These are phyloP conservation scores for Syzygium grande DNA, from an alignment of 345 rosid species.

Conservation along the genomic window DNA sequence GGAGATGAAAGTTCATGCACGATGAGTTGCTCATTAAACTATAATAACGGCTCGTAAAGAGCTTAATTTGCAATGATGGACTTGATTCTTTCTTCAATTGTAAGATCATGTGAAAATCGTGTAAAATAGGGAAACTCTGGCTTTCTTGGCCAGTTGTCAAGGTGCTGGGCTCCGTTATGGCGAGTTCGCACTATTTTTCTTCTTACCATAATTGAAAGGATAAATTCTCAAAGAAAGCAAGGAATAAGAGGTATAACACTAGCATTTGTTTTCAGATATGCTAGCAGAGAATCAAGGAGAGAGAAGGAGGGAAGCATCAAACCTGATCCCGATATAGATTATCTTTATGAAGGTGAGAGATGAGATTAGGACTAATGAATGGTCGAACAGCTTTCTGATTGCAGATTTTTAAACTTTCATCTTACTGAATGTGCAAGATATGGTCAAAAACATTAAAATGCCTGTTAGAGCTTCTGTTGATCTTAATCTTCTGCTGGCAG, in stretches of 20 bases:
- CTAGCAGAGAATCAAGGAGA: conserved; percentile 56
- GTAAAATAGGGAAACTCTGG: conserved; percentile 35
- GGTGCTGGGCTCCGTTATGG: conserved; percentile 57
- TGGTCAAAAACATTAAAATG: background rate
- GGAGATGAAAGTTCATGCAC: background rate
- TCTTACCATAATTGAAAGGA: background rate
- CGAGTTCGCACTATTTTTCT: background rate
- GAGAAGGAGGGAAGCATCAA: conserved; percentile 74
- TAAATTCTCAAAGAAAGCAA: background rate
- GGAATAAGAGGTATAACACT: no score
- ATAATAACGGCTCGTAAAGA: background rate
- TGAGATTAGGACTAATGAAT: background rate
- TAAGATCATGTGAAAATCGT: no score
- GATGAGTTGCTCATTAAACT: background rate
- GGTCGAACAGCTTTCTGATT: background rate
- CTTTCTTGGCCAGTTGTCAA: conserved; percentile 55
- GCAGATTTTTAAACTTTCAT: background rate
- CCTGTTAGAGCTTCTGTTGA: background rate
- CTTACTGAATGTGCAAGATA: background rate
- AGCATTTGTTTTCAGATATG: conserved; percentile 34
- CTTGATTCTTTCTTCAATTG: no score
- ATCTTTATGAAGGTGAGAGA: conserved; percentile 61
- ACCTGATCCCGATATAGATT: conserved; percentile 79
- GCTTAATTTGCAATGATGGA: background rate
- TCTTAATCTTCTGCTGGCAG: conserved; percentile 35